Percentiles rank a stretch among this genome's conserved stretches.
These are phyloP conservation scores for Saccharomycopsis sp. DNA, from an alignment of 805 yeast species.

Conservation along the genomic window DNA sequence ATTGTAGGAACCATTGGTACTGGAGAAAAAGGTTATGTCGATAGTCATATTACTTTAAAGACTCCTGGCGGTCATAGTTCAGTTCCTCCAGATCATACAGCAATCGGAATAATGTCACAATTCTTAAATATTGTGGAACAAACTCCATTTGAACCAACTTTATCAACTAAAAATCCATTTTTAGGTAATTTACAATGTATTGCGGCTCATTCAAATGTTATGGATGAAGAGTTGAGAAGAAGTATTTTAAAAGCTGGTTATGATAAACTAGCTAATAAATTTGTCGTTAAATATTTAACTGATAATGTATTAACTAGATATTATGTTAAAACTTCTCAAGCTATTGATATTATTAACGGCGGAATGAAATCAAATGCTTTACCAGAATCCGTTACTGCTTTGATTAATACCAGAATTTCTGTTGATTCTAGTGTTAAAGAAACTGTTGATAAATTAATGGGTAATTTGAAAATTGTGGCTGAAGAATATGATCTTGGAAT, in stretches of 20 bases:
- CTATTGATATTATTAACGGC: slow-evolving; percentile 56
- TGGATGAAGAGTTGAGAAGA: slow-evolving; percentile 22
- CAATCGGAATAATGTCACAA: slow-evolving; percentile 63
- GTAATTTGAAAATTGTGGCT: slow-evolving; percentile 33
- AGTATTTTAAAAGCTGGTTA: slow-evolving; percentile 26
- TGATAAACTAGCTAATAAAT: slow-evolving; percentile 28
- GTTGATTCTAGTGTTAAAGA: slow-evolving; percentile 41
- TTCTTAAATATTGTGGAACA: slow-evolving; percentile 46
- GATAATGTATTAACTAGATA: slow-evolving; percentile 20
- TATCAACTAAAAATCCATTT: slow-evolving; percentile 50
- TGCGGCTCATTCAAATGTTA: slow-evolving; percentile 38
- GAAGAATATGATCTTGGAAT: slow-evolving; percentile 39
- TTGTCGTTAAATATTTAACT: slow-evolving; percentile 22
- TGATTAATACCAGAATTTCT: slow-evolving; percentile 56
- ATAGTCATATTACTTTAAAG: slow-evolving; percentile 37
- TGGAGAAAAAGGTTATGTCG: slow-evolving; percentile 53
- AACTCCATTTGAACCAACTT: slow-evolving; percentile 38
- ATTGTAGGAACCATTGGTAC: slow-evolving; percentile 45
- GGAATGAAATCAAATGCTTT: slow-evolving; percentile 72
- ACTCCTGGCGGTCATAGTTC: slow-evolving; percentile 79
- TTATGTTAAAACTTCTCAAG: slow-evolving; percentile 52
- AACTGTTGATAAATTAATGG: slow-evolving; percentile 29
- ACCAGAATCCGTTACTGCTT: slow-evolving; percentile 49
- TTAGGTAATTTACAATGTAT: slow-evolving; percentile 48
- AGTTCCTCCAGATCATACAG: slow-evolving; percentile 72